phyloP scores from a whole-genome alignment of 1,284 basidiomycete species.

The Ceratobasidium sp. region DNA sequence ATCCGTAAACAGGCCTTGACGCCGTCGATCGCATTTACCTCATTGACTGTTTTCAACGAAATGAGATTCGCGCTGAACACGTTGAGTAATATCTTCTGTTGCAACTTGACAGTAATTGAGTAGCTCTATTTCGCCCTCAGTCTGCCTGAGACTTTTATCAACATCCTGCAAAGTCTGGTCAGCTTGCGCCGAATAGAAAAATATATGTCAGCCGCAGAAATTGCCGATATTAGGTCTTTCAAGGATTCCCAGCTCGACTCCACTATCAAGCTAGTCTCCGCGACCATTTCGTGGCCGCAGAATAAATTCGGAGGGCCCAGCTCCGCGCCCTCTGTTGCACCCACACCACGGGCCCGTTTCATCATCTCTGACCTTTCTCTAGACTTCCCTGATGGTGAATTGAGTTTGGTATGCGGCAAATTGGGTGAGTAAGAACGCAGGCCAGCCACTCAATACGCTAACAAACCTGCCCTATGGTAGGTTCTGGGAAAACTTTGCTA shows the following conservation, averaged over 20 bases:
- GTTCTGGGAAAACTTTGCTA: constrained; percentile 85
- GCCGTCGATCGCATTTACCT: constrained; percentile 88
- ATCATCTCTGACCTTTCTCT: constrained; percentile 82
- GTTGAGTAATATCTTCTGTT: constrained; percentile 59
- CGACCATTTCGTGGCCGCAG: constrained; percentile 90
- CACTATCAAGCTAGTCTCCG: constrained; percentile 77
- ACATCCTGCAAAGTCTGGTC: constrained; percentile 75
- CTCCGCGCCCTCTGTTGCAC: constrained; percentile 63
- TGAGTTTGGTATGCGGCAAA: constrained; percentile 82
- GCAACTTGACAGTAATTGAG: neutral
- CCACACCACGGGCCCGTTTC: constrained; percentile 83
- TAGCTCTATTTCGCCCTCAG: neutral
- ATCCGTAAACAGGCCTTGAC: constrained; percentile 74
- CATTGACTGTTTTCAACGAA: constrained; percentile 80
- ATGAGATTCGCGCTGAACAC: constrained; percentile 63
- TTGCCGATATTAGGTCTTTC: constrained; percentile 60
- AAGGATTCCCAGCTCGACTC: constrained; percentile 48
- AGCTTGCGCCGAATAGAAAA: constrained; percentile 92
- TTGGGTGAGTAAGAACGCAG: constrained; percentile 52
- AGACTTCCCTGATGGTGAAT: constrained; percentile 79
- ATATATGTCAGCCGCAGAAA: constrained; percentile 79
- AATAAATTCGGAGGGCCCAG: constrained; percentile 59
- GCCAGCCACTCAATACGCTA: neutral
- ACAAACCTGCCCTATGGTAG: constrained; percentile 54
- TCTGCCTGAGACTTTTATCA: constrained; percentile 90